A percentile compares a stretch with the other conserved stretches of the same genome.
These are phyloP conservation scores for Trifolium dubium DNA, from an alignment of 306 rosid genomes.

Conservation along the genomic window DNA sequence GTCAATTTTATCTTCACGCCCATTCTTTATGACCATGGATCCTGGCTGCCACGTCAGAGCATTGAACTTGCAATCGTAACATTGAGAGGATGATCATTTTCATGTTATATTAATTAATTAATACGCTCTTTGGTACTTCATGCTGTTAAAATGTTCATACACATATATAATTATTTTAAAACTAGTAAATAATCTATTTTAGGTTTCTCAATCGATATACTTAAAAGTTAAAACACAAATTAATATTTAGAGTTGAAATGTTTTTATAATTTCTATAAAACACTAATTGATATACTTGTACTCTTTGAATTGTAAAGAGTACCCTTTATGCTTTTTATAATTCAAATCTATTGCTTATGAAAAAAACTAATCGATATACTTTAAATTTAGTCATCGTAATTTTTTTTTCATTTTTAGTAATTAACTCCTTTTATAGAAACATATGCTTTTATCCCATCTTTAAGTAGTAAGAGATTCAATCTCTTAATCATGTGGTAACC, in stretches of 20 bases:
- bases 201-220: background rate
- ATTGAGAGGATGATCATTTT: slow-evolving; percentile 19
- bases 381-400: too few species aligned
- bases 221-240: background rate
- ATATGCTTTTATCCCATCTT: too few species aligned
- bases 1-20: slow-evolving; percentile 31
- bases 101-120: background rate
- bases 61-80: slow-evolving; percentile 1
- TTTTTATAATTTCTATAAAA: too few species aligned
- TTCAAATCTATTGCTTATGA: too few species aligned
- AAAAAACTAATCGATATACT: too few species aligned
- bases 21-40: slow-evolving; percentile 9
- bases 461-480: too few species aligned
- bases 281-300: too few species aligned
- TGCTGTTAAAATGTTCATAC: background rate
- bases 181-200: background rate
- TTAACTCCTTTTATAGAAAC: too few species aligned
- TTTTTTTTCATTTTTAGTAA: too few species aligned
- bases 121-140: background rate
- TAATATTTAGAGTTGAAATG: background rate
- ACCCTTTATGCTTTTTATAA: too few species aligned
- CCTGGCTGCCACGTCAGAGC: slow-evolving; percentile 18
- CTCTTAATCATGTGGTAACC: too few species aligned
- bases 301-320: too few species aligned
- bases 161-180: background rate